These are phyloP conservation scores for Hypoxylon sp. DNA, from an alignment of 2,329 filamentous ascomycete genomes.

Conservation along the genomic window DNA sequence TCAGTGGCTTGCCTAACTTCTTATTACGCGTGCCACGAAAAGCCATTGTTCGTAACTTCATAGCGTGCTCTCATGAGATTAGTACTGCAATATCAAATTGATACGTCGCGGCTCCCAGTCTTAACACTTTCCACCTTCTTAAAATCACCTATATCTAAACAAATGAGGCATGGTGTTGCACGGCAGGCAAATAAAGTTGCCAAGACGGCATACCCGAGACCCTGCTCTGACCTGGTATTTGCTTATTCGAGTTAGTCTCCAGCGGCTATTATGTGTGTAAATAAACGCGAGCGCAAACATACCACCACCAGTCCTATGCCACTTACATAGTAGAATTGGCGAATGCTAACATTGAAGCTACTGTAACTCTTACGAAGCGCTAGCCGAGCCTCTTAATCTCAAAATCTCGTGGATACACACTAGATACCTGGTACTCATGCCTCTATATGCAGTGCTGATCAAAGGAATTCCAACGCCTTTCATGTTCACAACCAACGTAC, in stretches of 20 bases:
- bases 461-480: not conserved
- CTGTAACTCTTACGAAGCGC: not conserved
- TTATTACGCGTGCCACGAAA: not conserved
- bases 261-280: not conserved
- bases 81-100: conserved; percentile 3
- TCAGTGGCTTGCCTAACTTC: not conserved
- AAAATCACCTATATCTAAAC: conserved; percentile 4
- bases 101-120: conserved; percentile 4
- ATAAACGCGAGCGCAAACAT: no score
- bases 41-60: not conserved
- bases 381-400: not conserved
- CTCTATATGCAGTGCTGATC: not conserved
- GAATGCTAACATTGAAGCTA: not conserved
- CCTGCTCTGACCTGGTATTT: conserved; percentile 15
- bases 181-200: conserved; percentile 43
- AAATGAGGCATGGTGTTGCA: conserved; percentile 12
- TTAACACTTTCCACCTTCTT: not conserved
- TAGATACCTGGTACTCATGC: not conserved
- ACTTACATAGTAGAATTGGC: not conserved
- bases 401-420: not conserved
- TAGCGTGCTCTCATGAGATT: not conserved
- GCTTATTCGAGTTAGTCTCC: conserved; percentile 5
- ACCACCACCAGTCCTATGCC: not conserved
- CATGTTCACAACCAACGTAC: not conserved
- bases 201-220: conserved; percentile 47